These are phyloP conservation scores for Fusarium clavum DNA, from an alignment of 2,329 filamentous ascomycete species.

Conservation along the genomic window DNA sequence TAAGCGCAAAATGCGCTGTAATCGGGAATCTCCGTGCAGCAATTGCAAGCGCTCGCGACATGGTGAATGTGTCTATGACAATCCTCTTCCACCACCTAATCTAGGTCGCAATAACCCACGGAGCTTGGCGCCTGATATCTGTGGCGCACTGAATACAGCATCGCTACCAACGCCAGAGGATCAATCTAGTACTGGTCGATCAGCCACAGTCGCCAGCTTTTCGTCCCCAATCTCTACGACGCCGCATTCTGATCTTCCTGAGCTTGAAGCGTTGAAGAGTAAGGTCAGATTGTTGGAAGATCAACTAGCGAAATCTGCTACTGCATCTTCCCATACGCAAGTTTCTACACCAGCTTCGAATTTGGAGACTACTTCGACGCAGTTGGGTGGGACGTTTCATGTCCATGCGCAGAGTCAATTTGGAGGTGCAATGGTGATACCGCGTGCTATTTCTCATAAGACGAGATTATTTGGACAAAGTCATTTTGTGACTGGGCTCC, in stretches of 20 bases:
- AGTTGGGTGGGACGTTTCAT: constrained; percentile 59
- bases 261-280: constrained; percentile 28
- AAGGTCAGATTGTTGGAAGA: constrained; percentile 32
- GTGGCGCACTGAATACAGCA: not conserved
- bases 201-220: not conserved
- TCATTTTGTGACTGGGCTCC: constrained; percentile 65
- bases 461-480: constrained; percentile 67
- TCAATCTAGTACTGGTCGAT: not conserved
- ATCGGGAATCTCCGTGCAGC: constrained; percentile 55
- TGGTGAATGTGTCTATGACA: constrained; percentile 51
- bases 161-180: not conserved
- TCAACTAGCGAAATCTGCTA: constrained; percentile 3
- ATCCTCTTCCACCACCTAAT: constrained; percentile 2
- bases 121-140: not conserved
- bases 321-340: not conserved
- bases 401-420: constrained; percentile 51
- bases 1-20: constrained; percentile 59
- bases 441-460: constrained; percentile 64
- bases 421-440: constrained; percentile 48
- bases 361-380: constrained; percentile 50
- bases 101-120: not conserved
- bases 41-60: constrained; percentile 56
- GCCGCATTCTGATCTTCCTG: constrained; percentile 5
- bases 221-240: not conserved
- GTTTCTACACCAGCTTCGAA: constrained; percentile 25